A percentile compares a stretch with the other conserved stretches of the same genome.
phyloP scores from a whole-genome alignment of 345 rosid species.

The Combretum micranthum region DNA sequence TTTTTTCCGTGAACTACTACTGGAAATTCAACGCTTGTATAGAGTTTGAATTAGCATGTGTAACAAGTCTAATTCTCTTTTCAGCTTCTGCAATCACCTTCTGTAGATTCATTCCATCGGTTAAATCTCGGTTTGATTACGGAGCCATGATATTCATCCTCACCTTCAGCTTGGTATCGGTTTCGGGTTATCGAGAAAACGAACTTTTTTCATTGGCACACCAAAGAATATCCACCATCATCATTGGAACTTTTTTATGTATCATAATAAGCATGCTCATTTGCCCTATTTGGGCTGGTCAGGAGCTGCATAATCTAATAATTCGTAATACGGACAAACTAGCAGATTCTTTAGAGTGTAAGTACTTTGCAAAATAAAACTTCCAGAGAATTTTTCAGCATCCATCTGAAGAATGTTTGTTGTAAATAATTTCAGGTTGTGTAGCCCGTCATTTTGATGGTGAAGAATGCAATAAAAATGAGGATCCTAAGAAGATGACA shows the following conservation, averaged over 20 bases:
- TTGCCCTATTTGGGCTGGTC: slow-evolving; percentile 22
- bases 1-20: no score
- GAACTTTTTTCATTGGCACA: slow-evolving; percentile 14
- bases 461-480: not conserved
- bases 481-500: slow-evolving; percentile 1
- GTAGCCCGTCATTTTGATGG: slow-evolving; percentile 12
- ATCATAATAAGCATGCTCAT: slow-evolving; percentile 11
- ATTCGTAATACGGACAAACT: slow-evolving; percentile 19
- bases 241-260: slow-evolving; percentile 19
- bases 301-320: slow-evolving; percentile 19
- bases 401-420: not conserved
- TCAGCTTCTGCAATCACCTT: no score
- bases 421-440: slow-evolving; percentile 11
- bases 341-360: slow-evolving; percentile 23
- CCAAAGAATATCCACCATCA: slow-evolving; percentile 19
- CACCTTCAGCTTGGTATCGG: no score
- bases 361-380: not conserved
- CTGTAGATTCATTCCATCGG: no score
- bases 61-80: no score
- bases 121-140: no score
- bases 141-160: no score
- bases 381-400: not conserved
- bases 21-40: not conserved
- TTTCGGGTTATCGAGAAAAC: slow-evolving; percentile 3
- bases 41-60: no score